Evolutionary conservation across 192 early-diverging fungal species (phyloP).

Genomic region (Coemansia sp.): DNA sequence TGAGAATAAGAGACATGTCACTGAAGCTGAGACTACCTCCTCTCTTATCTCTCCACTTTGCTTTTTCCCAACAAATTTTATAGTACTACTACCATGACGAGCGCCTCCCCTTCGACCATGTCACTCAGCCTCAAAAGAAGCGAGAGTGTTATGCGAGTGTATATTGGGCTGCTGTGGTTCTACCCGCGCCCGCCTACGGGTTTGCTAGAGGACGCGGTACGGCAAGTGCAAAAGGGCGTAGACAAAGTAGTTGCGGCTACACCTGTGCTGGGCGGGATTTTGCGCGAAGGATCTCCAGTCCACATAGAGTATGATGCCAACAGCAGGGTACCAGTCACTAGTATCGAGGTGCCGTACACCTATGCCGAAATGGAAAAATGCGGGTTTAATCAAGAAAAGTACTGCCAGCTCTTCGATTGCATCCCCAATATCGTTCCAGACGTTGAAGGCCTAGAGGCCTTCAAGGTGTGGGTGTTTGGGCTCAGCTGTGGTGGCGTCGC

Average conservation of each 20-base stretch:
- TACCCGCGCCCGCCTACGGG: background rate
- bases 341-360: background rate
- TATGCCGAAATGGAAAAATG: background rate
- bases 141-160: slow-evolving; percentile 18
- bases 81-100: background rate
- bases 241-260: background rate
- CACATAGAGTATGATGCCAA: background rate
- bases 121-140: background rate
- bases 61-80: background rate
- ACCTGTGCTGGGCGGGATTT: slow-evolving; percentile 13
- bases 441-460: slow-evolving; percentile 10
- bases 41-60: background rate
- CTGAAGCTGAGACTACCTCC: background rate
- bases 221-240: slow-evolving; percentile 8
- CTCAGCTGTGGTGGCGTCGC: slow-evolving; percentile 9
- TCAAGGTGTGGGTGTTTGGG: slow-evolving; percentile 4
- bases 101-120: background rate
- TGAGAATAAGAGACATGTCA: background rate
- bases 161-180: slow-evolving; percentile 33
- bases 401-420: slow-evolving; percentile 9
- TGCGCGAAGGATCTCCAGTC: slow-evolving; percentile 6
- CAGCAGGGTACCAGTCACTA: background rate
- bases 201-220: background rate
- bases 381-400: slow-evolving; percentile 22
- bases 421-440: background rate